Evolutionary conservation across 2,329 filamentous ascomycete species (phyloP).

Genomic region (Aspergillus pseudoviridinutans): DNA sequence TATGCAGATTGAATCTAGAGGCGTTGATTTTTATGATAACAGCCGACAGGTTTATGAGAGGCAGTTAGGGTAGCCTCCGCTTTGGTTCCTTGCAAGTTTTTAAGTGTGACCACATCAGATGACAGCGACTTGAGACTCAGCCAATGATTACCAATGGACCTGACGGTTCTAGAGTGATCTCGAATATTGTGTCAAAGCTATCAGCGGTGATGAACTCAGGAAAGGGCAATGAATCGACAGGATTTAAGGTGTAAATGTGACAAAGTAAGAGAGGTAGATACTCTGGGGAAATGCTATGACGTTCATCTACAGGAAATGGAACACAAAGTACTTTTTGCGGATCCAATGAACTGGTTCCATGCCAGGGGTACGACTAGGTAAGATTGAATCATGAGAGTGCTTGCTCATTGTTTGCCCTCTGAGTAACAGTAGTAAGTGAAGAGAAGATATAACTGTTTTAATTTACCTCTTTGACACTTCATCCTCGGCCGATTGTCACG

Average conservation of each 20-base stretch:
- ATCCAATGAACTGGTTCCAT: too few relatives aligned
- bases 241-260: too few relatives aligned
- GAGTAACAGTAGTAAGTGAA: background rate
- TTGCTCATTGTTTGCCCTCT: background rate
- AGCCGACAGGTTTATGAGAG: background rate
- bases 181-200: background rate
- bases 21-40: background rate
- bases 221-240: background rate
- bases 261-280: background rate
- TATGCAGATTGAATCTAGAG: background rate
- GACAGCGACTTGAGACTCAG: slow-evolving; percentile 4
- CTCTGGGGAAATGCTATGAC: background rate
- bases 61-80: background rate
- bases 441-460: background rate
- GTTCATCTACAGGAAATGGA: background rate
- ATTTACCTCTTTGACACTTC: too few relatives aligned
- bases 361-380: background rate
- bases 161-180: background rate
- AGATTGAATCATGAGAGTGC: too few relatives aligned
- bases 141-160: background rate
- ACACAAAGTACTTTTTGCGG: too few relatives aligned
- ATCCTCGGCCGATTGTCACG: background rate
- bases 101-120: slow-evolving; percentile 22
- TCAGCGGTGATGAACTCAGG: background rate
- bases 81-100: slow-evolving; percentile 2